phyloP scores from a whole-genome alignment of 1,284 basidiomycete species.

The Boletus putidus region DNA sequence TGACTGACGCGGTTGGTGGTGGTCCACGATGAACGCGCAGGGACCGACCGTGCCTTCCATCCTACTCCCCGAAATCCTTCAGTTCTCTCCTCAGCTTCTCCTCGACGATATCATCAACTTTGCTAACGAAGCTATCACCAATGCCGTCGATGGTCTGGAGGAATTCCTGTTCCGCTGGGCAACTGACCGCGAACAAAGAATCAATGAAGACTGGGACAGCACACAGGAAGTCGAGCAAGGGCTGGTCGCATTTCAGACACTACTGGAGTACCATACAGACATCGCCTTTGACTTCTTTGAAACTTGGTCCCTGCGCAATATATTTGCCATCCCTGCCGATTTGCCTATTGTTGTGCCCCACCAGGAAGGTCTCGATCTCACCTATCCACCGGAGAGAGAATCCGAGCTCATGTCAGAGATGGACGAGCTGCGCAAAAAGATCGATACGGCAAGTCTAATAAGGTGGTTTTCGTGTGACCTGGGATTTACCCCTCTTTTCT shows the following conservation, averaged over 20 bases:
- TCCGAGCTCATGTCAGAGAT: conserved; percentile 61
- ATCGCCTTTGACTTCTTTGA: conserved; percentile 81
- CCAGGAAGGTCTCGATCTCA: conserved; percentile 58
- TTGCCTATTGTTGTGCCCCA: conserved; percentile 69
- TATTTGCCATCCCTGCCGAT: conserved; percentile 66
- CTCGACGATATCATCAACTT: conserved; percentile 69
- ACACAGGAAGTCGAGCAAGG: conserved; percentile 72
- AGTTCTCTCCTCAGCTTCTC: conserved; percentile 66
- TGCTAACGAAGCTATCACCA: conserved; percentile 65
- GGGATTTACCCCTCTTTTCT: conserved; percentile 6
- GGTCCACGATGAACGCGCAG: conserved; percentile 32
- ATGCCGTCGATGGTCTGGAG: conserved; percentile 73
- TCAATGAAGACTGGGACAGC: conserved; percentile 52
- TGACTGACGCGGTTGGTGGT: not conserved
- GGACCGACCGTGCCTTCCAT: conserved; percentile 44
- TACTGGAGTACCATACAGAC: conserved; percentile 75
- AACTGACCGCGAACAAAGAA: conserved; percentile 49
- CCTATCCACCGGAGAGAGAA: conserved; percentile 51
- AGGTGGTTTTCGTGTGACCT: not conserved
- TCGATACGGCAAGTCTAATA: conserved; percentile 56
- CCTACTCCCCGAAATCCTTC: conserved; percentile 63
- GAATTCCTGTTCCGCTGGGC: conserved; percentile 71
- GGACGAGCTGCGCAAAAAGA: conserved; percentile 53
- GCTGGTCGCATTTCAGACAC: conserved; percentile 72
- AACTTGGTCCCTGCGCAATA: conserved; percentile 74